A percentile compares a stretch with the other conserved stretches of the same genome.
Evolutionary conservation across 2,329 filamentous ascomycete species (phyloP).

Genomic region (Grosmannia huntii): DNA sequence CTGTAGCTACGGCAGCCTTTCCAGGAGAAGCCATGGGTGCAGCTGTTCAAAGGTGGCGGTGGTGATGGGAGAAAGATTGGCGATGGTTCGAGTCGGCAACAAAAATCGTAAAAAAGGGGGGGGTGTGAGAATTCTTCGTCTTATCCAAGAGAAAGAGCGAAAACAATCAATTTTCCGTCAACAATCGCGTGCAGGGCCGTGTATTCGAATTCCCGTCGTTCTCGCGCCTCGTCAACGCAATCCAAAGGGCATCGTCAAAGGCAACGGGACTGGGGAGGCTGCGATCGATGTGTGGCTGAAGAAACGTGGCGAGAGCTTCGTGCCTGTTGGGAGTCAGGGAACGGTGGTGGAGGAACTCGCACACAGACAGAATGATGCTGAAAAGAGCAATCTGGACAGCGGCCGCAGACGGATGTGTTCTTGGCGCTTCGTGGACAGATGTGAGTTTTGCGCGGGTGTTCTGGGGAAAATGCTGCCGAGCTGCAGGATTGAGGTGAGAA

Average conservation of each 20-base stretch:
- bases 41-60: not conserved
- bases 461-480: not conserved
- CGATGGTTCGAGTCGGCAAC: not conserved
- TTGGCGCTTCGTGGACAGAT: not conserved
- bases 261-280: slow-evolving; percentile 8
- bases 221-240: not conserved
- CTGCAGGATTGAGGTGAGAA: not conserved
- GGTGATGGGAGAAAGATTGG: not conserved
- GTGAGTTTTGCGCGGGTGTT: not conserved
- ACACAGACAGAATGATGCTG: not conserved
- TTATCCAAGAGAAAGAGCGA: not conserved
- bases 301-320: slow-evolving; percentile 16
- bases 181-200: not conserved
- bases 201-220: not conserved
- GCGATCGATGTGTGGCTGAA: slow-evolving; percentile 20
- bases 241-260: slow-evolving; percentile 13
- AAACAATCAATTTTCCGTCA: not conserved
- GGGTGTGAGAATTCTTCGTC: not conserved
- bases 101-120: not conserved
- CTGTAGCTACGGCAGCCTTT: slow-evolving; percentile 37
- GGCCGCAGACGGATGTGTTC: not conserved
- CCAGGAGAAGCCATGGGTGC: slow-evolving; percentile 27
- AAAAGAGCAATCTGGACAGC: not conserved
- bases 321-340: not conserved
- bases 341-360: not conserved